Evolutionary conservation across 2,329 filamentous ascomycete species (phyloP).

Genomic region (Sodiomyces alkalinus): DNA sequence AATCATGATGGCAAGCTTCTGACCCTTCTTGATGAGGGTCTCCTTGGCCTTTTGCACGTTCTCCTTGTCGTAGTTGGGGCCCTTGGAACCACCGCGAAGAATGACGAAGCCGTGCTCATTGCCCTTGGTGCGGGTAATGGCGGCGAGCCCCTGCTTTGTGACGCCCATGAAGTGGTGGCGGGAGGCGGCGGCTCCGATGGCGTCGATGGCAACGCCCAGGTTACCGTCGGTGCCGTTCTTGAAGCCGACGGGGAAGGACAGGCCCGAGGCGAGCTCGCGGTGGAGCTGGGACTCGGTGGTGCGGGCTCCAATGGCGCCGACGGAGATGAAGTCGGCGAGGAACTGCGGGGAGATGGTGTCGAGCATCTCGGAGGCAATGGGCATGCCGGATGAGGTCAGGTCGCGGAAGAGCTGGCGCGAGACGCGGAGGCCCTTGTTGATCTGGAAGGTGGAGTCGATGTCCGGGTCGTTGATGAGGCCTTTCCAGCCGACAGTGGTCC

Average conservation of each 20-base stretch:
- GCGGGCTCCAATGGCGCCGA: constrained; percentile 87
- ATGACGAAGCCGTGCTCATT: constrained; percentile 98
- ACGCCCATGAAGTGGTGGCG: constrained; percentile 97
- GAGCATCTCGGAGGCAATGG: constrained; percentile 95
- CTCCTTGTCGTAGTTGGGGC: constrained; percentile 84
- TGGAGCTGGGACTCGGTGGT: constrained; percentile 96
- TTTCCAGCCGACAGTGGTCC: constrained; percentile 98
- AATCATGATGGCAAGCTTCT: constrained; percentile 86
- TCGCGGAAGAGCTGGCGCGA: constrained; percentile 91
- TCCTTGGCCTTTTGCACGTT: constrained; percentile 70
- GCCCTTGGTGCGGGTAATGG: constrained; percentile 82
- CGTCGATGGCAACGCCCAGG: constrained; percentile 82
- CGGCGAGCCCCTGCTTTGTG: constrained; percentile 90
- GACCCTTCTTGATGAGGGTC: constrained; percentile 64
- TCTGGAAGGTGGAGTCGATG: constrained; percentile 93
- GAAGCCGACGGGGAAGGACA: constrained; percentile 97
- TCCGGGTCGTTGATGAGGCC: constrained; percentile 98
- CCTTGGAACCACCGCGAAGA: constrained; percentile 76
- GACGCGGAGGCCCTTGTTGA: constrained; percentile 93
- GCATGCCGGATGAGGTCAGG: constrained; percentile 74
- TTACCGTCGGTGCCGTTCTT: constrained; percentile 98
- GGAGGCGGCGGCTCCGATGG: constrained; percentile 74
- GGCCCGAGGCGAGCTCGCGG: constrained; percentile 83
- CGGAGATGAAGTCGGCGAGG: constrained; percentile 86
- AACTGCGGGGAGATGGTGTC: constrained; percentile 98